Evolutionary conservation across 495 filamentous ascomycete genomes (phyloP), one percentile per base, ranked within the genome.

Genomic region (Neurospora sp.): DNA sequence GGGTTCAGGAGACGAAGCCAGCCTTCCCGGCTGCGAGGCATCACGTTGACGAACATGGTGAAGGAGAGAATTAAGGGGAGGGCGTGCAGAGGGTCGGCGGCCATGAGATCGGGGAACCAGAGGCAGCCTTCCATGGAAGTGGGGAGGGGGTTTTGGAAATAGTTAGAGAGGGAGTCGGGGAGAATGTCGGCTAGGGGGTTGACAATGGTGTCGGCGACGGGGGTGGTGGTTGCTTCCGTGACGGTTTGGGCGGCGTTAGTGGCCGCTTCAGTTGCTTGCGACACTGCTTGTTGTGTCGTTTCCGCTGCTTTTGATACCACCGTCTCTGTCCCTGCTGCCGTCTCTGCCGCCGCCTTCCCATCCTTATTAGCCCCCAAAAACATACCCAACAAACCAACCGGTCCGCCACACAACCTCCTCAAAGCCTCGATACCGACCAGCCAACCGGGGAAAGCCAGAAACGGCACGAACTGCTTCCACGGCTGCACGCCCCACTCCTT

Each of bases 41-140:
- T 53, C 1, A 87, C 61, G 75, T 87, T 87, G 6, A 76, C 70
- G 27, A 88, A 78, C 7, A 91, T 72, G 27, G 83, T 70, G 8
- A 78, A 82, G 2, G 86, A 88, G 18, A 94, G 81, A 0, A 87
- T 74, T 18, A 88, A 74, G 0, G 94, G 92, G 1, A 98, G 85
- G 27, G 89, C 74, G n/a, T 89, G 83, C 35, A 87, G 86, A 1
- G 92, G 87, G 78, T 98, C 94, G 31, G 91, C 83, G 7, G 82
- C 84, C 16, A 90, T 84, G 6, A 98, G 87, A 80, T 97, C 87
- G 4, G 88, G 85, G 78, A 96, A 94, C 93, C 94, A 98, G 8
- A 93, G 84, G 4, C 88, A 87, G 12, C 94, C 94, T 74, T 93
- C 94, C 2, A 81, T 93, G 88, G 65, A 87, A 70, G 76, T 69